Evolutionary conservation across 2,329 filamentous ascomycete genomes (phyloP).

Genomic region (Talaromyces sp.): DNA sequence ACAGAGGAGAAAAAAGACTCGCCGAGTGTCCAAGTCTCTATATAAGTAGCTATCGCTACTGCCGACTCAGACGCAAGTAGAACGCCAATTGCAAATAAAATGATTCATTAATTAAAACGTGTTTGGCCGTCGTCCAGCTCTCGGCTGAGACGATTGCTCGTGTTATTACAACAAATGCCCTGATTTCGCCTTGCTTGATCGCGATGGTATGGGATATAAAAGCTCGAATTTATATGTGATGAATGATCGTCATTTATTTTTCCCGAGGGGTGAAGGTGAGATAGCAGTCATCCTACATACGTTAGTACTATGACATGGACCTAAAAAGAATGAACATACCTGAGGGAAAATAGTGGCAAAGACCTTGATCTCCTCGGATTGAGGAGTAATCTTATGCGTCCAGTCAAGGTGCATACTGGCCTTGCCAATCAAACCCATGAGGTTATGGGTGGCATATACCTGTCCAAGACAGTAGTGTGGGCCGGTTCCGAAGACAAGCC

Average conservation of each 20-base stretch:
- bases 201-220: conserved; percentile 9
- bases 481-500: conserved; percentile 90
- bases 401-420: conserved; percentile 84
- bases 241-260: not conserved
- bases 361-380: conserved; percentile 93
- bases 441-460: conserved; percentile 82
- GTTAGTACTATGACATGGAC: conserved; percentile 21
- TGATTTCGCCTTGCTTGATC: not conserved
- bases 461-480: conserved; percentile 97
- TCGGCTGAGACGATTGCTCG: not conserved
- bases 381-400: conserved; percentile 79
- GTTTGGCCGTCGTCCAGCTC: not conserved
- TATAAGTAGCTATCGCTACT: conserved; percentile 1
- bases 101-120: not conserved
- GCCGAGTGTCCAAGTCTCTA: conserved; percentile 6
- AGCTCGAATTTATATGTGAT: not conserved
- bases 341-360: conserved; percentile 98
- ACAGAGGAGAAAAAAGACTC: not conserved
- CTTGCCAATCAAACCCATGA: conserved; percentile 88
- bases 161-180: not conserved
- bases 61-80: not conserved
- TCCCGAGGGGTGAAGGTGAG: conserved; percentile 63
- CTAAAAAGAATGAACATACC: conserved; percentile 56
- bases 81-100: not conserved
- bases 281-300: conserved; percentile 73